phyloP scores from a whole-genome alignment of 306 rosid genomes.

The Sindora glabra region DNA sequence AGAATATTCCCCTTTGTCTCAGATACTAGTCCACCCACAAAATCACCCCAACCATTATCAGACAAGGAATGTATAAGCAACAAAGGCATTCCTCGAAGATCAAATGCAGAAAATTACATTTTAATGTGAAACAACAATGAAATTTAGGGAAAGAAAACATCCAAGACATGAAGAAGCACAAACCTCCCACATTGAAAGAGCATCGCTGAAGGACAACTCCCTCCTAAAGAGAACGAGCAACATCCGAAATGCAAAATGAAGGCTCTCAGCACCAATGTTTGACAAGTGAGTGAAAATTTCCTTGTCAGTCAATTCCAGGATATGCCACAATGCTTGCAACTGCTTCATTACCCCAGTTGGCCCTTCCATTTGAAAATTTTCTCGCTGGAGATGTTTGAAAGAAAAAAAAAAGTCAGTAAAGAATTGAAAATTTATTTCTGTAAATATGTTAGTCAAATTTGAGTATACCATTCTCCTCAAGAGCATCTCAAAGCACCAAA shows the following conservation, averaged over 20 bases:
- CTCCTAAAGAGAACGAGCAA: slow-evolving; percentile 91
- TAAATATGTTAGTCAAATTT: slow-evolving; percentile 26
- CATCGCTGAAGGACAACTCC: slow-evolving; percentile 77
- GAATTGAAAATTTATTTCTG: slow-evolving; percentile 8
- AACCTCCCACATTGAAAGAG: slow-evolving; percentile 99
- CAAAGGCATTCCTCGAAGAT: background rate
- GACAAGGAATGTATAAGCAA: background rate
- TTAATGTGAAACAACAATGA: background rate
- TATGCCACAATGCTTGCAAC: slow-evolving; percentile 68
- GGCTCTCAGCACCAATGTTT: slow-evolving; percentile 90
- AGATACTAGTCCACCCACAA: background rate
- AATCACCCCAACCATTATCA: background rate
- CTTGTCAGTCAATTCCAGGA: slow-evolving; percentile 70
- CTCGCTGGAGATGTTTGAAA: slow-evolving; percentile 46
- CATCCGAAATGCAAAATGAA: slow-evolving; percentile 95
- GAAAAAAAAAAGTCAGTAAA: slow-evolving; percentile 27
- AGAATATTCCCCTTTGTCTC: background rate
- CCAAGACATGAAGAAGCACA: slow-evolving; percentile 18
- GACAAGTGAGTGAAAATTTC: slow-evolving; percentile 77
- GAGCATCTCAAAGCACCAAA: slow-evolving; percentile 99
- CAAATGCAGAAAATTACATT: background rate
- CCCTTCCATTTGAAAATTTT: slow-evolving; percentile 93
- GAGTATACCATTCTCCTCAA: slow-evolving; percentile 86
- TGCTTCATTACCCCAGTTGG: slow-evolving; percentile 95
- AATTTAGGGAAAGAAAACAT: background rate